Conservation (phyloP, 768 basidiomycete species). For the Favolaschia claudopus region DNA sequence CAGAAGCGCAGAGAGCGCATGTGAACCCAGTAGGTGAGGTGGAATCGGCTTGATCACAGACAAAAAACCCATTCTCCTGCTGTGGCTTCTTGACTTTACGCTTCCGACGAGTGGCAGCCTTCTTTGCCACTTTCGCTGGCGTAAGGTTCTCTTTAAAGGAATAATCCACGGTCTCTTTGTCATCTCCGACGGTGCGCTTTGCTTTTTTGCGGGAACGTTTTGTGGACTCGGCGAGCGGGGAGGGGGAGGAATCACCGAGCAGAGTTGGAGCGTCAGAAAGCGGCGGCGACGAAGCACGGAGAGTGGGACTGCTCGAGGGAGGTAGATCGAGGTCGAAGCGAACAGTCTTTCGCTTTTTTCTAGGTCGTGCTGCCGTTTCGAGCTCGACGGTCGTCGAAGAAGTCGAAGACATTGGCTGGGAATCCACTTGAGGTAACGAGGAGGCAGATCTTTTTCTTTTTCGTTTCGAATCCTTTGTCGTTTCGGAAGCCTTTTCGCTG, state of each 20-base stretch:
- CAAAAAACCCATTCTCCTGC: background rate
- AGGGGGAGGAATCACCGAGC: background rate
- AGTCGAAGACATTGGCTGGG: too few relatives aligned
- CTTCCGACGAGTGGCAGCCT: background rate
- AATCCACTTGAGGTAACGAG: too few relatives aligned
- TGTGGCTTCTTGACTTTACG: background rate
- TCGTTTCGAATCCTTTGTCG: background rate
- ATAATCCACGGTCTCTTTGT: background rate
- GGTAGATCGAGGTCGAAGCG: background rate
- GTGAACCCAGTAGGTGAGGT: conserved; percentile 9
- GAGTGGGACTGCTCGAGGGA: conserved; percentile 21
- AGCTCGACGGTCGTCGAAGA: too few relatives aligned
- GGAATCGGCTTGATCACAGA: conserved; percentile 11
- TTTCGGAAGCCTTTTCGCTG: background rate
- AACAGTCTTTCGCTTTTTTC: background rate
- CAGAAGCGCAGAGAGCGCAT: background rate
- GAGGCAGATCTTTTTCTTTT: conserved; percentile 14
- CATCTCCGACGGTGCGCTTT: too few relatives aligned
- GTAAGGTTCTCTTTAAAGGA: background rate
- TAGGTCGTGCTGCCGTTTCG: too few relatives aligned
- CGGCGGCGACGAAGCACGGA: conserved; percentile 9
- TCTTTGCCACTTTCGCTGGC: background rate
- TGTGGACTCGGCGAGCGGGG: too few relatives aligned
- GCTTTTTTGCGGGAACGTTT: too few relatives aligned
- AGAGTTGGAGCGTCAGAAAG: conserved; percentile 12